Evolutionary conservation across 2,329 filamentous ascomycete species (phyloP).

Genomic region (Paracoccidioides lutzii): DNA sequence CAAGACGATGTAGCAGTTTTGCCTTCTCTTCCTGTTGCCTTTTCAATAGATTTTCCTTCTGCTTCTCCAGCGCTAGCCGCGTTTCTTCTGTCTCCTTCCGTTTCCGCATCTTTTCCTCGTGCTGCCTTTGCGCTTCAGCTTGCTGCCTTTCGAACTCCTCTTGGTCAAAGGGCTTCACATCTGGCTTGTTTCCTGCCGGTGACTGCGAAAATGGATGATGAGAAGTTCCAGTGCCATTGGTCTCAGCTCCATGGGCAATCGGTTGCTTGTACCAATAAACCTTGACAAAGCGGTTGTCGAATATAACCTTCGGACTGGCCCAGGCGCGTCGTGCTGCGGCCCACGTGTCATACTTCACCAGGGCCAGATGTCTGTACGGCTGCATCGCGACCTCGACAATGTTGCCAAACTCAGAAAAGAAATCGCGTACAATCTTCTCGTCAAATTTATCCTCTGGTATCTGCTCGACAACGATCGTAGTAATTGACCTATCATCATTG

Average conservation of each 20-base stretch:
- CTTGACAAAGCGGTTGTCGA: conserved; percentile 53
- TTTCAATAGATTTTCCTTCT: conserved; percentile 37
- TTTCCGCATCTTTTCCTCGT: conserved; percentile 43
- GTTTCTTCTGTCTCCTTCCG: conserved; percentile 40
- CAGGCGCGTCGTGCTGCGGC: conserved; percentile 42
- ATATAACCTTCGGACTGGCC: conserved; percentile 48
- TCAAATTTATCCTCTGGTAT: conserved; percentile 47
- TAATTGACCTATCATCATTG: conserved; percentile 40
- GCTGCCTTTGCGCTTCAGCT: conserved; percentile 42
- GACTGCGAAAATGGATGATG: conserved; percentile 1
- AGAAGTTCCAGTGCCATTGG: conserved; percentile 13
- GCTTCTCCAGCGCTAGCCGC: conserved; percentile 40
- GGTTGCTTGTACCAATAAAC: conserved; percentile 47
- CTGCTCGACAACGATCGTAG: conserved; percentile 47
- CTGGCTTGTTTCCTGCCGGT: conserved; percentile 7
- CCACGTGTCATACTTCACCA: conserved; percentile 43
- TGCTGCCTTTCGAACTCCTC: conserved; percentile 44
- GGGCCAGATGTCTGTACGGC: conserved; percentile 39
- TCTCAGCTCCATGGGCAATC: conserved; percentile 18
- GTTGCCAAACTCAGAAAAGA: conserved; percentile 46
- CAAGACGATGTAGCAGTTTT: conserved; percentile 37
- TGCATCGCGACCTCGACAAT: conserved; percentile 45
- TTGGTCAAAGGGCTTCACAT: conserved; percentile 37
- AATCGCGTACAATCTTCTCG: conserved; percentile 41
- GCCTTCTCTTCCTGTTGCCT: conserved; percentile 44